Evolutionary conservation across 2,329 filamentous ascomycete genomes (phyloP), one percentile per base, ranked within the genome.

Genomic region (Malbranchea cinnamomea): DNA sequence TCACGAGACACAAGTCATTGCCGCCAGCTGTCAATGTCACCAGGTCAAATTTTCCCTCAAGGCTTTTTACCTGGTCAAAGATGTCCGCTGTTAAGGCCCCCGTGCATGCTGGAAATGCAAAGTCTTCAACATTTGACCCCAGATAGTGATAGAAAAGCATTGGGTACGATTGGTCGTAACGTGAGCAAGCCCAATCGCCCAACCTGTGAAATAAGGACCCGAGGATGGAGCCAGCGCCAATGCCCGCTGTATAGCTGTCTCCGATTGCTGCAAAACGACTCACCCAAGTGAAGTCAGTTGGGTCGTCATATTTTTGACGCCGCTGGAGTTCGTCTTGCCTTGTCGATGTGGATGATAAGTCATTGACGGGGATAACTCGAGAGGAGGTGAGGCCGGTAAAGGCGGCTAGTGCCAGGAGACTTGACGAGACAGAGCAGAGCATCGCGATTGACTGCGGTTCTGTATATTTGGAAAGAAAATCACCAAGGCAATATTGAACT

Each of bases 211-310:
- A 31, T 23, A 28, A 19, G 7, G 19, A 12, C n/a, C 34, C 31
- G 14, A 39, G 37, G 4, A 32, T 18, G 12, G 24, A 34, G 3
- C 49, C 47, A 5, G 51, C 37, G 1, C 47, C 53, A 26, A 56
- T 55, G 19, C 53, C 53, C 1, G 53, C 53, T 4, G 51, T 56
- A 32, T 41, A 56, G 32, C 53, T 56, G 36, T 57, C 53, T 6
- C 53, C 53, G 9, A 57, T 41, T 24, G 52, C 52, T 2, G 50
- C 53, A 41, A 46, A 53, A 5, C 41, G 39, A 28, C 43, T 38
- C 19, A 55, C 41, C 46, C 45, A 53, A 24, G 22, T 23, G 14
- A 52, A 33, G 15, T 33, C 25, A 2, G 17, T 26, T 2, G 26
- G 21, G 23, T 37, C 32, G 8, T 7, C 8, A 18, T 19, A 11